phyloP scores from a whole-genome alignment of 371 early-diverging fungal species.

The Actinomortierella wolfii region DNA sequence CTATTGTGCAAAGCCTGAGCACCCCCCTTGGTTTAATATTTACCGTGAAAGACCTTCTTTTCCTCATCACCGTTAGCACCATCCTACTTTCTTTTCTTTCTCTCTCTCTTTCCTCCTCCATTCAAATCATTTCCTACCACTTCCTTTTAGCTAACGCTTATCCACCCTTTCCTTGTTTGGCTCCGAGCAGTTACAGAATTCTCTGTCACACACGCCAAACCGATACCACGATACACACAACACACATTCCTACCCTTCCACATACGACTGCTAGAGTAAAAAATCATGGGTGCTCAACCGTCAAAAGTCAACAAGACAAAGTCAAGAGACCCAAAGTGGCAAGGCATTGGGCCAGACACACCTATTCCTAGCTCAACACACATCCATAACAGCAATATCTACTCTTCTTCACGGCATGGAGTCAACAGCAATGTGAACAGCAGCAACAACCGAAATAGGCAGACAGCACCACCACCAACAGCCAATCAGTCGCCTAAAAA shows the following conservation, averaged over 20 bases:
- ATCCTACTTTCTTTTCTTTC: neutral
- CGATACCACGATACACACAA: no score
- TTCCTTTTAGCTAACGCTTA: no score
- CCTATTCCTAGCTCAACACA: conserved; percentile 14
- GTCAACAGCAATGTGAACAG: conserved; percentile 5
- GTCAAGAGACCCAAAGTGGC: conserved; percentile 42
- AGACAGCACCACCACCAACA: neutral
- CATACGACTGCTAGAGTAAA: neutral
- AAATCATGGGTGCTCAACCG: conserved; percentile 31
- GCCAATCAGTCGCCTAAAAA: no score
- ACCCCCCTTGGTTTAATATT: no score
- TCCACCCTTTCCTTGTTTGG: no score
- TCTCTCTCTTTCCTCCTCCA: neutral
- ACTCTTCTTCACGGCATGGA: neutral
- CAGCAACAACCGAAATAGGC: conserved; percentile 6
- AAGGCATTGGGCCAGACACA: conserved; percentile 45
- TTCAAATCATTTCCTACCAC: neutral
- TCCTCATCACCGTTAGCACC: neutral
- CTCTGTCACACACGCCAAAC: no score
- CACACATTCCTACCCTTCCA: no score
- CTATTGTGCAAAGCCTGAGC: no score
- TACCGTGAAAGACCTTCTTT: neutral
- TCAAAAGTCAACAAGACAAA: conserved; percentile 29
- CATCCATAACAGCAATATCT: no score
- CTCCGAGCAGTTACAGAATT: no score